These are phyloP conservation scores for Cryoendolithus antarcticus DNA, from an alignment of 2,329 filamentous ascomycete species.

Conservation along the genomic window DNA sequence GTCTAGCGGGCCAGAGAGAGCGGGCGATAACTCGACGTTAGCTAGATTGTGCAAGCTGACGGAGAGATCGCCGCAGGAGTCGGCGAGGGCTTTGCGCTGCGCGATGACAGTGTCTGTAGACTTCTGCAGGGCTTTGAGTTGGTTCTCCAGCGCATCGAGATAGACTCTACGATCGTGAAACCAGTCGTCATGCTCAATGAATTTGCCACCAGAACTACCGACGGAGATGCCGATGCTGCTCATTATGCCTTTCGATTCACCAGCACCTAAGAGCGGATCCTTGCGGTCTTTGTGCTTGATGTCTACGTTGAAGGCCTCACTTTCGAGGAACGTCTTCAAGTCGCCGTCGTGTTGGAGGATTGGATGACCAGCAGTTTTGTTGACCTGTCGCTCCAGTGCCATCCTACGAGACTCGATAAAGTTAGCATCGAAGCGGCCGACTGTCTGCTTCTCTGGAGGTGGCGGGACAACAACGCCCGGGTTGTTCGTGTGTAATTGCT, in stretches of 20 bases:
- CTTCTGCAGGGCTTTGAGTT: constrained; percentile 81
- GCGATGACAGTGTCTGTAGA: constrained; percentile 85
- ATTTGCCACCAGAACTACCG: constrained; percentile 65
- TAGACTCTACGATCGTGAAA: constrained; percentile 95
- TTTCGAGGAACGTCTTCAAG: constrained; percentile 92
- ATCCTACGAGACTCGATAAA: constrained; percentile 89
- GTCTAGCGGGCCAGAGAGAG: constrained; percentile 77
- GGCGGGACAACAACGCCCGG: constrained; percentile 91
- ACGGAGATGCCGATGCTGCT: constrained; percentile 63
- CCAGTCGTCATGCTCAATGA: constrained; percentile 98
- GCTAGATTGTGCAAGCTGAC: constrained; percentile 85
- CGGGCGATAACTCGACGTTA: constrained; percentile 80
- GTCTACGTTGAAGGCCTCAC: constrained; percentile 88
- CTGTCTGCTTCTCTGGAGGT: constrained; percentile 93
- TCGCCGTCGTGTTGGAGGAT: constrained; percentile 87
- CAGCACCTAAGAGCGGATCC: constrained; percentile 59
- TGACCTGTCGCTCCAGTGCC: constrained; percentile 92
- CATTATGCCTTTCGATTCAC: constrained; percentile 85
- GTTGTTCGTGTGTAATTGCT: constrained; percentile 83
- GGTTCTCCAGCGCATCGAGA: constrained; percentile 82
- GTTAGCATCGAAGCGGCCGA: constrained; percentile 89
- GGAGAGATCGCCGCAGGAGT: constrained; percentile 87
- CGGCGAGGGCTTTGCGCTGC: constrained; percentile 85
- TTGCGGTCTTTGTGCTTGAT: constrained; percentile 95
- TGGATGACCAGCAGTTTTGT: constrained; percentile 83